Evolutionary conservation across 2,329 filamentous ascomycete species (phyloP), one percentile per base, ranked within the genome.

Genomic region (Amylocarpus encephaloides): DNA sequence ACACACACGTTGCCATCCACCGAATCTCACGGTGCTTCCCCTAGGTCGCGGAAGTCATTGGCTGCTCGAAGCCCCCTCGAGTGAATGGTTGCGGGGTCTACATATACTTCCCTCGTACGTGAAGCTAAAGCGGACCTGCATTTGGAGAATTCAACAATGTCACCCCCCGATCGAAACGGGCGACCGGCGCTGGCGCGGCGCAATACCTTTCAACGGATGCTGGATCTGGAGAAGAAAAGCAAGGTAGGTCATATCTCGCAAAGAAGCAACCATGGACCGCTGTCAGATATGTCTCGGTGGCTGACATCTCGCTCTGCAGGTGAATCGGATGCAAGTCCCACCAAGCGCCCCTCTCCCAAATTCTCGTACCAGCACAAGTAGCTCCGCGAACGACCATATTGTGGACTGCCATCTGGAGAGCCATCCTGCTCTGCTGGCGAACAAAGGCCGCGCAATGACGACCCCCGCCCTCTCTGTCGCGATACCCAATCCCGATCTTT

Each of bases 181-280:
- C 41, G 29, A 15, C 48, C 48, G 15, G 10, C 34, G 35, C 35
- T 50, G 22, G 48, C 47, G 15, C 53, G 59, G 41, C 53, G 54
- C 48, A 57, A 55, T 35, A 62, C 58, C 3, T 73, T 82, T 56
- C 72, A 79, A 63, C 72, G 70, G 52, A 81, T 82, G 78, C 70
- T 82, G 43, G 77, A 81, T 58, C 66, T 82, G 46, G 79, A 82
- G 62, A 78, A 75, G 62, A 71, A 71, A 62, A 73, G 70, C 65
- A 79, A 78, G 75, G 79, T 82, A 70, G 62, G 29, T 29, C 13
- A 18, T 15, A 45, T 36, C 15, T 19, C 26, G 42, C 45, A 22
- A 54, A 53, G 32, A 51, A 48, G 36, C 47, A 55, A 54, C 46
- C 16, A 34, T 41, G 55, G 48, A 50, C 54, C 53, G 48, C 52